Evolutionary conservation across 1,284 basidiomycete species (phyloP), one percentile per base, ranked within the genome.

Genomic region (Neotropicomus parvogracilis): DNA sequence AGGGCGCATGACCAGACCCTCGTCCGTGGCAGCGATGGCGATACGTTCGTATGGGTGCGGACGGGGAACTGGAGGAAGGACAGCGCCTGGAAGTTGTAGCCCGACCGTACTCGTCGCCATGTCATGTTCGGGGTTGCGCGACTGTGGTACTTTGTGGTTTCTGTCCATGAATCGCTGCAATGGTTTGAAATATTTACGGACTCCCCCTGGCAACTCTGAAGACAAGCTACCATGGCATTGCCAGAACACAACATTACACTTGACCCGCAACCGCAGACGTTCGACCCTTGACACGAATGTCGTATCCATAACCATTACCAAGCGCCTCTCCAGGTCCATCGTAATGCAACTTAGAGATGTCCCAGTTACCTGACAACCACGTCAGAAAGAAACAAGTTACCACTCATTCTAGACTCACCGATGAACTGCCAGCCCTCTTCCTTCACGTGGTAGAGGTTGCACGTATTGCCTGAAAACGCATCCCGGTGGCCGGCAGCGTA

Each of bases 401-500:
- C 11, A 12, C 10, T 9, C 12, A 20, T 37, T 40, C 28, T 9
- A 17, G 4, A 73, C 81, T 41, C 62, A 92, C 91, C 89, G 60
- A 95, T 87, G 73, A 94, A 95, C 55, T 82, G 75, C 92, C 92
- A 99, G 3, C 95, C 97, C 53, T 91, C 79, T 69, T 97, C 87
- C 66, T 91, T 88, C 60, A 99, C 91, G 58, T 97, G 95, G 68
- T 91, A 99, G 27, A 99, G 77, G 72, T 99, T 99, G 73, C 91
- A 87, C 3, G 91, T 88, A 73, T 97, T 97, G 53, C 97, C 97
- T 4, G 95, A 98, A 78, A 91, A 99, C 0, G 95, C 97, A 68
- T 99, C 97, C 55, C 95, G 85, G 68, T 99, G 95, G 50, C 93
- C 92, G 39, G 97, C 97, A 37, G 95, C 97, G 58, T 97, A 95